phyloP scores from a whole-genome alignment of 2,329 filamentous ascomycete species.

The Cucurbitaria berberidis region DNA sequence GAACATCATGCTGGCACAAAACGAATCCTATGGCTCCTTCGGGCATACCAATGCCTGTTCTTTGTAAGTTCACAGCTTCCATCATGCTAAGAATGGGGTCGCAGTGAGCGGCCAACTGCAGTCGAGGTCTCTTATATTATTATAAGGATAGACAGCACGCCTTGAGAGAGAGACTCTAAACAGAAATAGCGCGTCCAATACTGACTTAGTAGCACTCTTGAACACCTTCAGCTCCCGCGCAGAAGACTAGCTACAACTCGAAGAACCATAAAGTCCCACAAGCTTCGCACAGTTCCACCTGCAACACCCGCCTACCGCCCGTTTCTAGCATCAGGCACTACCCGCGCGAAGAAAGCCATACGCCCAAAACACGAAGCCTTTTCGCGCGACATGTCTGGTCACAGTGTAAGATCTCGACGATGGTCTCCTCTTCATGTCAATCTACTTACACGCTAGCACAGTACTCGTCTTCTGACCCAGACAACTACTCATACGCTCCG shows the following conservation, averaged over 20 bases:
- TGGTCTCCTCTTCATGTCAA: neutral
- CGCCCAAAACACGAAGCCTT: slow-evolving; percentile 24
- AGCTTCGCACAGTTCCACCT: slow-evolving; percentile 16
- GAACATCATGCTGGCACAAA: slow-evolving; percentile 21
- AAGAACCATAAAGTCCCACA: slow-evolving; percentile 11
- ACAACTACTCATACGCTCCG: slow-evolving; percentile 24
- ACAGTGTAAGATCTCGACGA: slow-evolving; percentile 20
- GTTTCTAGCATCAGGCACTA: slow-evolving; percentile 13
- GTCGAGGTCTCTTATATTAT: slow-evolving; percentile 14
- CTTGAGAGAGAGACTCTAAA: slow-evolving; percentile 1
- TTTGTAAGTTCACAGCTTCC: slow-evolving; percentile 17
- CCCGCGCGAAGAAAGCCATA: slow-evolving; percentile 15
- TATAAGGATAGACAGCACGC: slow-evolving; percentile 14
- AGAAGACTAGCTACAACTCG: neutral
- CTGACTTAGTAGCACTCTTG: slow-evolving; percentile 10
- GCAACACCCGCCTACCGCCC: slow-evolving; percentile 22
- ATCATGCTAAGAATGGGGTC: slow-evolving; percentile 19
- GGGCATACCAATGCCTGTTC: slow-evolving; percentile 16
- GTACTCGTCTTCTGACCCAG: slow-evolving; percentile 30
- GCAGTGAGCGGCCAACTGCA: slow-evolving; percentile 17
- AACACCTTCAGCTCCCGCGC: slow-evolving; percentile 4
- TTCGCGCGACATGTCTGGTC: slow-evolving; percentile 34
- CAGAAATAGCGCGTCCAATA: slow-evolving; percentile 2
- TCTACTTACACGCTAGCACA: slow-evolving; percentile 5
- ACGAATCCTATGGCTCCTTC: slow-evolving; percentile 15